A percentile compares a stretch with the other conserved stretches of the same genome.
Evolutionary conservation across 1,139 yeast species (phyloP).

Genomic region (Yamadazyma friedrichii): DNA sequence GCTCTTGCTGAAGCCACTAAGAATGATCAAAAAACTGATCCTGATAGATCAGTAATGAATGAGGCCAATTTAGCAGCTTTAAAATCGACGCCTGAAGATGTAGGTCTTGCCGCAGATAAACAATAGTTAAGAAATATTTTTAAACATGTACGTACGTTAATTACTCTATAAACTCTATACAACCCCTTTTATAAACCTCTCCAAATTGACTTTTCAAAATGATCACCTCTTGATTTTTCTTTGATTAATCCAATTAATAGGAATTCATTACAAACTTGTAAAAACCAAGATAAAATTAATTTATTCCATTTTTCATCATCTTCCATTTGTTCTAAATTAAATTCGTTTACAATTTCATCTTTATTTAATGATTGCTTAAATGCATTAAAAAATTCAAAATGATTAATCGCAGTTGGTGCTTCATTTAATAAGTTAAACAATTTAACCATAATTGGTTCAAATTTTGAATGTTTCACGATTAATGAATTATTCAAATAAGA

Average conservation of each 20-base stretch:
- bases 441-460: slow-evolving; percentile 55
- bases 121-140: too few species aligned
- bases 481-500: slow-evolving; percentile 27
- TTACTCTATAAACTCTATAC: too few species aligned
- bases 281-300: slow-evolving; percentile 40
- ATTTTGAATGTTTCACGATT: slow-evolving; percentile 11
- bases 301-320: slow-evolving; percentile 44
- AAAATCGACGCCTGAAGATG: too few species aligned
- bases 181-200: slow-evolving; percentile 29
- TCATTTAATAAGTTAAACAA: slow-evolving; percentile 75
- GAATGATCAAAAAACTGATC: neutral
- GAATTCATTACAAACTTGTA: slow-evolving; percentile 43
- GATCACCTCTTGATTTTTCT: slow-evolving; percentile 46
- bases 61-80: neutral
- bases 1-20: neutral
- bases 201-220: slow-evolving; percentile 46
- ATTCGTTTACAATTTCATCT: slow-evolving; percentile 30
- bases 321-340: slow-evolving; percentile 19
- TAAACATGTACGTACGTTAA: too few species aligned
- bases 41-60: neutral
- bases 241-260: slow-evolving; percentile 39
- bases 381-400: slow-evolving; percentile 74
- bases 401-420: slow-evolving; percentile 71
- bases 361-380: slow-evolving; percentile 58
- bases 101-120: too few species aligned